These are phyloP conservation scores for Ophiocytium majus DNA, from an alignment of 352 stramenopile genomes.

Conservation along the genomic window DNA sequence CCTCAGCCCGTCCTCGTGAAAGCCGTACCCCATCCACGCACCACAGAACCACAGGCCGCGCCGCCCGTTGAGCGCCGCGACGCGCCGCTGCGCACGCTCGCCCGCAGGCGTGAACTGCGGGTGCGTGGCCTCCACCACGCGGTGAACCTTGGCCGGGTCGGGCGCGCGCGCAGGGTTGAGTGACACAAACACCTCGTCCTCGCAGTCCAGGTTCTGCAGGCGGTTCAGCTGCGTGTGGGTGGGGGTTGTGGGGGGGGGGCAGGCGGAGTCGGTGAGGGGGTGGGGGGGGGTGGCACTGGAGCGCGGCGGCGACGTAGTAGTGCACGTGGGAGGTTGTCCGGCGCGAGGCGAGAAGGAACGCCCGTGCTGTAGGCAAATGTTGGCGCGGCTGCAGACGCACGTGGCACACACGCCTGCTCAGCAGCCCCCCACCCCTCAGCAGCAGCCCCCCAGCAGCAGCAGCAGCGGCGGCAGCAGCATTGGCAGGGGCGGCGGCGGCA, in stretches of 20 bases:
- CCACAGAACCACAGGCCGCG: constrained; percentile 78
- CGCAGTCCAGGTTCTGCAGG: constrained; percentile 73
- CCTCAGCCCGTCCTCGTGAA: constrained; percentile 70
- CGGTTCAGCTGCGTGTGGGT: constrained; percentile 26
- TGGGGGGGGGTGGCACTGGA: background rate
- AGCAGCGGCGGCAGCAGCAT: too few relatives aligned
- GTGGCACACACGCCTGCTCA: too few relatives aligned
- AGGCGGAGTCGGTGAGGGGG: too few relatives aligned
- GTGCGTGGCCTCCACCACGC: constrained; percentile 65
- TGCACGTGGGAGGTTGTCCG: background rate
- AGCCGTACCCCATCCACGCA: constrained; percentile 79
- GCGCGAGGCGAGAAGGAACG: too few relatives aligned
- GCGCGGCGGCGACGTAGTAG: background rate
- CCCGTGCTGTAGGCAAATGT: too few relatives aligned
- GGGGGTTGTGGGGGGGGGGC: background rate
- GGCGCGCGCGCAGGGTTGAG: constrained; percentile 72
- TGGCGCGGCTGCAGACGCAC: too few relatives aligned
- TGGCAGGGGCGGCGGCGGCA: too few relatives aligned
- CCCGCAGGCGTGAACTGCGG: constrained; percentile 71
- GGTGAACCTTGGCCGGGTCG: constrained; percentile 62
- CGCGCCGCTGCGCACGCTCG: constrained; percentile 62
- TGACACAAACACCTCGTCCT: constrained; percentile 73
- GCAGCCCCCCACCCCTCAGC: too few relatives aligned
- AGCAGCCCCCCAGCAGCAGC: too few relatives aligned
- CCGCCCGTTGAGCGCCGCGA: constrained; percentile 67